A percentile compares a stretch with the other conserved stretches of the same genome.
Evolutionary conservation across 2,329 filamentous ascomycete species (phyloP).

Genomic region (Tolypocladium nubicola): DNA sequence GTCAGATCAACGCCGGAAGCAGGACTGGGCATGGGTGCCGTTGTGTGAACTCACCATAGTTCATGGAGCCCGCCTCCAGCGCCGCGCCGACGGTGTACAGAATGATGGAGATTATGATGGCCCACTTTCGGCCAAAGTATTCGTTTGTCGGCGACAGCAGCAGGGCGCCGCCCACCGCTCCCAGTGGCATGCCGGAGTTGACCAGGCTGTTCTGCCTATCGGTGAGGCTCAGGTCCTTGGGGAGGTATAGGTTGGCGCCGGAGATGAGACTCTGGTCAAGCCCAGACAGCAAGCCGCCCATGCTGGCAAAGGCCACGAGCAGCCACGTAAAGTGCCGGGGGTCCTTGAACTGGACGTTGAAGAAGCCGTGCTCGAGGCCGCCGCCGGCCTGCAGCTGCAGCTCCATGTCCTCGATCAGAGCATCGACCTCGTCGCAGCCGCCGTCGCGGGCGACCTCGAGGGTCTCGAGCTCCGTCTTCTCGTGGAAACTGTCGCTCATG

Average conservation of each 20-base stretch:
- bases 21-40: no score
- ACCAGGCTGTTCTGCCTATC: conserved; percentile 52
- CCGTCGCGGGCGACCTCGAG: conserved; percentile 24
- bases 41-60: conserved; percentile 35
- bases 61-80: conserved; percentile 55
- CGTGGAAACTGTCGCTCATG: background rate
- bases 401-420: conserved; percentile 30
- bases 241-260: conserved; percentile 59
- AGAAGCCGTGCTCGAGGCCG: conserved; percentile 27
- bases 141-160: conserved; percentile 59
- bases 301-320: conserved; percentile 60
- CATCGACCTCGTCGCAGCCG: conserved; percentile 24
- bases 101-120: conserved; percentile 58
- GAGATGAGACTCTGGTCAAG: conserved; percentile 65
- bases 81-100: conserved; percentile 62
- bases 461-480: conserved; percentile 22
- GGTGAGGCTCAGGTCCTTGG: conserved; percentile 43
- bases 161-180: conserved; percentile 59
- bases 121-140: conserved; percentile 53
- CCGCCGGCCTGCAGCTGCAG: conserved; percentile 23
- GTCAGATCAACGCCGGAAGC: background rate
- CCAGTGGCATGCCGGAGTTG: conserved; percentile 61
- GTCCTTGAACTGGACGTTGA: conserved; percentile 48
- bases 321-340: conserved; percentile 57
- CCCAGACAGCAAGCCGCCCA: conserved; percentile 63